Percentiles rank a stretch among this genome's conserved stretches.
These are phyloP conservation scores for Spizellomyces punctatus DNA, from an alignment of 192 early-diverging fungal species.

Conservation along the genomic window DNA sequence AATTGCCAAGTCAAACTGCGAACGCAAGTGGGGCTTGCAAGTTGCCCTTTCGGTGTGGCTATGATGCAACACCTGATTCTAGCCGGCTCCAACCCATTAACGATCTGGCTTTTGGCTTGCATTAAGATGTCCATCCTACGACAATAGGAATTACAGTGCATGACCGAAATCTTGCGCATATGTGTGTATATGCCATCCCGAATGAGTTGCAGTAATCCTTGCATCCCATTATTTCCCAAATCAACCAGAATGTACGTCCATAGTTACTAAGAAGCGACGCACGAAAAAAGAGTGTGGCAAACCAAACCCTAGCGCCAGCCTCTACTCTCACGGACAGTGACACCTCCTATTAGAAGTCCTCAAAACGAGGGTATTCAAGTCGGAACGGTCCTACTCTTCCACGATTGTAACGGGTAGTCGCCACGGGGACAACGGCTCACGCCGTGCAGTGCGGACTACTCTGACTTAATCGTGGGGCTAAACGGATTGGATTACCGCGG, in stretches of 20 bases:
- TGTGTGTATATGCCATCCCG: no score
- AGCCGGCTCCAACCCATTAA: no score
- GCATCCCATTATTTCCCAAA: neutral
- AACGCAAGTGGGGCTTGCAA: no score
- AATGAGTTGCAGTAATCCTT: no score
- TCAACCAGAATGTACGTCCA: neutral
- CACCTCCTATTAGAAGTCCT: neutral
- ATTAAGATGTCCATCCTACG: no score
- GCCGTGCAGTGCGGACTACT: neutral
- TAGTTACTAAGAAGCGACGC: constrained; percentile 1
- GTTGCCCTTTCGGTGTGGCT: no score
- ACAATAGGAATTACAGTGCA: no score
- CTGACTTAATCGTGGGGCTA: neutral
- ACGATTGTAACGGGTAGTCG: constrained; percentile 2
- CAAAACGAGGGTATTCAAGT: neutral
- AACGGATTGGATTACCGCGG: no score
- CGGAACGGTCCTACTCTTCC: neutral
- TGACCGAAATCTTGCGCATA: no score
- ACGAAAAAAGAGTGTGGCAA: neutral
- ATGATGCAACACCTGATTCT: no score
- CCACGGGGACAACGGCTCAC: neutral
- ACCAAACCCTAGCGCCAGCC: neutral
- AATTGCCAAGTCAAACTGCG: no score
- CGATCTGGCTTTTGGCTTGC: no score
- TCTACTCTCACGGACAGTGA: constrained; percentile 7